These are phyloP conservation scores for Magnusiomyces starmeri DNA, from an alignment of 1,139 yeast genomes.

Conservation along the genomic window DNA sequence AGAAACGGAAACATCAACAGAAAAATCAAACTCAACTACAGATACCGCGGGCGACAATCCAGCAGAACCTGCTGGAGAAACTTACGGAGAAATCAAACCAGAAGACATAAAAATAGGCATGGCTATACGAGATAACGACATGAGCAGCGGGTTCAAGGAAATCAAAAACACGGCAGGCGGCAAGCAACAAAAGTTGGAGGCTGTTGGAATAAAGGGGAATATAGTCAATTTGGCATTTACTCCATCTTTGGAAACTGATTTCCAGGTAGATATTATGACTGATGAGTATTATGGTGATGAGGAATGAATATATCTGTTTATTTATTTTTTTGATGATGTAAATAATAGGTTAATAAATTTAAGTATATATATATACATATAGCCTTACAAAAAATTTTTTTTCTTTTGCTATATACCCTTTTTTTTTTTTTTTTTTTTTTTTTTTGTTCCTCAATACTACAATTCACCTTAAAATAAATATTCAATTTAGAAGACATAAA, in stretches of 20 bases:
- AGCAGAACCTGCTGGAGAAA: not conserved
- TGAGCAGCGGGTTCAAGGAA: constrained; percentile 4
- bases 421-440: not conserved
- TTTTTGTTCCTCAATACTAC: not conserved
- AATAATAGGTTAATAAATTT: not conserved
- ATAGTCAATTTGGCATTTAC: constrained; percentile 3
- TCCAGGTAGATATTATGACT: not conserved
- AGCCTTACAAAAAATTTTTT: no score
- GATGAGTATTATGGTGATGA: constrained; percentile 8
- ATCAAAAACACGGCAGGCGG: constrained; percentile 4
- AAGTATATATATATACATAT: no score
- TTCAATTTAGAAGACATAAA: not conserved
- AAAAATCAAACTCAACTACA: not conserved
- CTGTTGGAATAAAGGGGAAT: constrained; percentile 3
- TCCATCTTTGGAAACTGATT: not conserved
- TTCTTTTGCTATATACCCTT: not conserved
- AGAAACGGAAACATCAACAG: not conserved
- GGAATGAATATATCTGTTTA: not conserved
- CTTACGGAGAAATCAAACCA: not conserved
- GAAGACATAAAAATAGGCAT: constrained; percentile 4
- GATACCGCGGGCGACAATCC: not conserved
- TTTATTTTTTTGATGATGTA: not conserved
- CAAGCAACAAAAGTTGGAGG: constrained; percentile 3
- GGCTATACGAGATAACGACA: constrained; percentile 3
- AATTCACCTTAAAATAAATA: not conserved